phyloP scores from a whole-genome alignment of 805 yeast species.

The Ogataea philodendri region DNA sequence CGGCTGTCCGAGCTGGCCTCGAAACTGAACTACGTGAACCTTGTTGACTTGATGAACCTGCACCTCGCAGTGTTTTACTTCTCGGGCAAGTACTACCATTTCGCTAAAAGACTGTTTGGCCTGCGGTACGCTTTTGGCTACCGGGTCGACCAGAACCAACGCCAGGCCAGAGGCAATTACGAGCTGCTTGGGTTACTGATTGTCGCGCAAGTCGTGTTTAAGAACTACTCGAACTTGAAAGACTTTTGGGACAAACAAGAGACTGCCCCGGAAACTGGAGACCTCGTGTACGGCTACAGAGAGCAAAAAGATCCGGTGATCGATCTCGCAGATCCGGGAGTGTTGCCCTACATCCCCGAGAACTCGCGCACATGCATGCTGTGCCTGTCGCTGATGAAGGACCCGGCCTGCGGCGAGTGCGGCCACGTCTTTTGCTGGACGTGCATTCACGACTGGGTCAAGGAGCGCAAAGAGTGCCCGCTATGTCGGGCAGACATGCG shows the following conservation, averaged over 20 bases:
- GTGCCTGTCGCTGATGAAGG: constrained; percentile 73
- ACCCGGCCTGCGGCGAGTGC: constrained; percentile 85
- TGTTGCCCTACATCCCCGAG: constrained; percentile 67
- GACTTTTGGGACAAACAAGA: constrained; percentile 12
- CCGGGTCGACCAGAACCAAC: constrained; percentile 42
- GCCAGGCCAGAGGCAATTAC: constrained; percentile 56
- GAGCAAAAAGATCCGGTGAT: constrained; percentile 30
- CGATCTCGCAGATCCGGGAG: constrained; percentile 54
- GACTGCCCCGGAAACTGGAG: constrained; percentile 10
- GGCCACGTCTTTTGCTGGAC: constrained; percentile 95
- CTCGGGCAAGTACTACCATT: constrained; percentile 74
- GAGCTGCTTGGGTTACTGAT: constrained; percentile 69
- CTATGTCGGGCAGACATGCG: constrained; percentile 73
- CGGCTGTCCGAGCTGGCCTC: constrained; percentile 18
- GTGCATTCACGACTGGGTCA: constrained; percentile 86
- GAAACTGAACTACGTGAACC: constrained; percentile 40
- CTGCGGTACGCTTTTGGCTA: constrained; percentile 77
- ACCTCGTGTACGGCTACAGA: constrained; percentile 19
- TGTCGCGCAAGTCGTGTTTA: constrained; percentile 50
- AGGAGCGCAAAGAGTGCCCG: constrained; percentile 88
- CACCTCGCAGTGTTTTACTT: constrained; percentile 84
- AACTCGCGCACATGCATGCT: constrained; percentile 76
- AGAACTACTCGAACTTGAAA: constrained; percentile 36
- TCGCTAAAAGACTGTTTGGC: constrained; percentile 76
- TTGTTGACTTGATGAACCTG: constrained; percentile 57